Conservation (phyloP, 176 grass and related monocot species). For the Ananas comosus region DNA sequence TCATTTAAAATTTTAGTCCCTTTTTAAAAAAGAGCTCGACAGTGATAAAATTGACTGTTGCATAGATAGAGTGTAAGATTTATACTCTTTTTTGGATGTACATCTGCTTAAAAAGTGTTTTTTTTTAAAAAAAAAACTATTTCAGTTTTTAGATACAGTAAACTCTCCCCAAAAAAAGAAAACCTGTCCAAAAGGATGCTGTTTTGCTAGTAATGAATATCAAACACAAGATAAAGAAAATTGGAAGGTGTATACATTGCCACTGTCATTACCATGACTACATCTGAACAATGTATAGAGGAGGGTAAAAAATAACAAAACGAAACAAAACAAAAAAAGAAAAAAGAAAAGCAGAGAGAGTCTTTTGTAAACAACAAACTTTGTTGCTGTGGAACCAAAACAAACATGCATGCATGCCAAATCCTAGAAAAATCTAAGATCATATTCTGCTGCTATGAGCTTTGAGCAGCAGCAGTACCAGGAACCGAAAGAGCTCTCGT, state of each 20-base stretch:
- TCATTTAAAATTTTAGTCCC: too few relatives aligned
- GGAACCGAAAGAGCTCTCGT: conserved; percentile 4
- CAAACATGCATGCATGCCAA: neutral
- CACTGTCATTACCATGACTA: conserved; percentile 29
- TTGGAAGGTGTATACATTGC: conserved; percentile 29
- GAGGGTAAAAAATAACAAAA: conserved; percentile 16
- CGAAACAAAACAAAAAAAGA: neutral
- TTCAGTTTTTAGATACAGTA: too few relatives aligned
- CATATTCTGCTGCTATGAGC: conserved; percentile 1
- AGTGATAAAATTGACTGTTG: too few relatives aligned
- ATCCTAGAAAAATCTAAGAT: too few relatives aligned
- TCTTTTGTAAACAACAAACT: conserved; percentile 36
- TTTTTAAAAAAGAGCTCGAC: too few relatives aligned
- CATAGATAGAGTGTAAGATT: too few relatives aligned
- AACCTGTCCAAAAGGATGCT: too few relatives aligned
- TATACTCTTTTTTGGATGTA: too few relatives aligned
- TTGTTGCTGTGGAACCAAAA: conserved; percentile 38
- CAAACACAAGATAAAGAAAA: conserved; percentile 3
- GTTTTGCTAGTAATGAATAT: neutral
- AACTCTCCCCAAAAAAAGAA: too few relatives aligned
- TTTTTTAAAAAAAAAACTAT: too few relatives aligned
- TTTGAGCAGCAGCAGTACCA: neutral
- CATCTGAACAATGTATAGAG: conserved; percentile 35
- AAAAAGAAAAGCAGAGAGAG: too few relatives aligned
- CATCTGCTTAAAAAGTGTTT: too few relatives aligned